Conservation (phyloP, 1,284 basidiomycete genomes). For the Anthracocystis walkeri region DNA sequence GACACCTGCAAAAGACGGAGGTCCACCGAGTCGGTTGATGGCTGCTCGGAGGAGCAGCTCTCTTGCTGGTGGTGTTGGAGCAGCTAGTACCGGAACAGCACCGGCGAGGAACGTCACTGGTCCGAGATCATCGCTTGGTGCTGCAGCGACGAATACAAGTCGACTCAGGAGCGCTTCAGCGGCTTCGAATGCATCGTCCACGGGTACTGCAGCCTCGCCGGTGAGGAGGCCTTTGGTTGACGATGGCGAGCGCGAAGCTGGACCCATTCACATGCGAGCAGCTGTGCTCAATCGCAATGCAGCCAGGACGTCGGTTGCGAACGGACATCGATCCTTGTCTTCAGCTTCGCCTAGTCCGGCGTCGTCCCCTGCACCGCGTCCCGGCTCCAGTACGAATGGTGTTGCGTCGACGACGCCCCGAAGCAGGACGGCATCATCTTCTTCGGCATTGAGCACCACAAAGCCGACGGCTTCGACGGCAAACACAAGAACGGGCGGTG, state of each 20-base stretch:
- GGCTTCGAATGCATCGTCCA: conserved; percentile 7
- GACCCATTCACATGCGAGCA: conserved; percentile 59
- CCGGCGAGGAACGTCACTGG: background rate
- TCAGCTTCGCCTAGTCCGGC: conserved; percentile 23
- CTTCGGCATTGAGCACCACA: background rate
- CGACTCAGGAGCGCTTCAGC: conserved; percentile 11
- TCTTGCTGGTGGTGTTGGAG: conserved; percentile 1
- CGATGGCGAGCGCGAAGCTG: conserved; percentile 56
- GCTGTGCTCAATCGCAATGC: conserved; percentile 64
- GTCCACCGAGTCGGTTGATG: conserved; percentile 14
- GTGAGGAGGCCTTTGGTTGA: conserved; percentile 4
- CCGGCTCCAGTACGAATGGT: background rate
- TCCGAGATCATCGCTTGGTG: conserved; percentile 11
- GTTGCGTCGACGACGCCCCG: background rate
- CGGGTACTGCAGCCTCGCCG: conserved; percentile 1
- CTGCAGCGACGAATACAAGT: conserved; percentile 1
- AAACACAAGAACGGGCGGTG: background rate
- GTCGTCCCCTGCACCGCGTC: conserved; percentile 5
- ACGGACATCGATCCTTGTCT: conserved; percentile 41
- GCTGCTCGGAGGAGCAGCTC: conserved; percentile 17
- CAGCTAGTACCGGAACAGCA: background rate
- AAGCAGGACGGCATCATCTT: background rate
- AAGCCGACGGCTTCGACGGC: background rate
- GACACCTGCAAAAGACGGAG: background rate
- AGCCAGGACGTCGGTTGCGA: conserved; percentile 42